phyloP scores from a whole-genome alignment of 192 early-diverging fungal genomes.

The Coemansia sp. region DNA sequence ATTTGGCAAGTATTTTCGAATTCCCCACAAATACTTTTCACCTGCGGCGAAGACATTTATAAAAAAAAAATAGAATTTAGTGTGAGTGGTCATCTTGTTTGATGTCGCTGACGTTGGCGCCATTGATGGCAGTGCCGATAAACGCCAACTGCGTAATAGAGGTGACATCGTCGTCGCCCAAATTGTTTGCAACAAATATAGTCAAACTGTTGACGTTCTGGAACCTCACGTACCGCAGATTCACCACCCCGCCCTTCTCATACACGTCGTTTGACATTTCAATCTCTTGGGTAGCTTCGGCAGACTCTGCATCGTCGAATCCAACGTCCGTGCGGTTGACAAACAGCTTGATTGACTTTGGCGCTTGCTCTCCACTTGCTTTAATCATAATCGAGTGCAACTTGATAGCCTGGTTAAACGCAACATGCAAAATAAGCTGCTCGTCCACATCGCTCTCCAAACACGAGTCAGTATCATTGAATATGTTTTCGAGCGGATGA shows the following conservation, averaged over 20 bases:
- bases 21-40: conserved; percentile 2
- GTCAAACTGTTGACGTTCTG: conserved; percentile 82
- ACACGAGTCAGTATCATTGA: conserved; percentile 66
- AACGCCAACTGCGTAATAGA: conserved; percentile 75
- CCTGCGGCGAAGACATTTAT: conserved; percentile 6
- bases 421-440: conserved; percentile 84
- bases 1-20: conserved; percentile 5
- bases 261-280: conserved; percentile 70
- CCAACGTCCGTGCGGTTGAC: conserved; percentile 77
- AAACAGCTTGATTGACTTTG: conserved; percentile 84
- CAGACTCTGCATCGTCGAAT: conserved; percentile 84
- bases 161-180: conserved; percentile 80
- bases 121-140: conserved; percentile 70
- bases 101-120: conserved; percentile 58
- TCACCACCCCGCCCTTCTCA: conserved; percentile 63
- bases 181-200: conserved; percentile 86
- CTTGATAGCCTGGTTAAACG: conserved; percentile 82
- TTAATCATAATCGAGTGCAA: conserved; percentile 59
- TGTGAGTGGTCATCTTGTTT: conserved; percentile 32
- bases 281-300: conserved; percentile 75
- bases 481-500: conserved; percentile 73
- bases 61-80: not conserved
- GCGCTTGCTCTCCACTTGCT: conserved; percentile 66
- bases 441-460: conserved; percentile 95
- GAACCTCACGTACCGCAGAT: conserved; percentile 91